phyloP scores from a whole-genome alignment of 2,329 filamentous ascomycete species.

The Ophiostoma ulmi region DNA sequence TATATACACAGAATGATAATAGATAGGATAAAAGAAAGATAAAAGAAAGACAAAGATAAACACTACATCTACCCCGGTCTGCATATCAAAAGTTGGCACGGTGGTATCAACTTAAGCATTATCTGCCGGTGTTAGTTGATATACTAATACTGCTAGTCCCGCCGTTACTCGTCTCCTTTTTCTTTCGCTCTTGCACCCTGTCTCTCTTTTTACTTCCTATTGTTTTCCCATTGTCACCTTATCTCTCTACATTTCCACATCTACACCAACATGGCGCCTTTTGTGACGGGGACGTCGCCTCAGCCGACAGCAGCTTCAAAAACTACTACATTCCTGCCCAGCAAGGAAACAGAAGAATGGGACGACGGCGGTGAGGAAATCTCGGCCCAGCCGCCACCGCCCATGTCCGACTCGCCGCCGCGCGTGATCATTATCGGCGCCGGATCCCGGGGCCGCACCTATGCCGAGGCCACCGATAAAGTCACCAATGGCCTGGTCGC shows the following conservation, averaged over 20 bases:
- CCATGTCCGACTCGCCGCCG: constrained; percentile 48
- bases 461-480: constrained; percentile 62
- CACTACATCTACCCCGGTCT: neutral
- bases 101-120: neutral
- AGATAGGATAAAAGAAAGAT: neutral
- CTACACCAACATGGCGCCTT: neutral
- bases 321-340: neutral
- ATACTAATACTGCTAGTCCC: constrained; percentile 4
- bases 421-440: constrained; percentile 77
- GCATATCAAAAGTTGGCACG: constrained; percentile 6
- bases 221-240: neutral
- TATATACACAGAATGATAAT: neutral
- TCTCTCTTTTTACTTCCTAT: neutral
- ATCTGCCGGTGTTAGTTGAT: neutral
- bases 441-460: constrained; percentile 70
- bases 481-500: constrained; percentile 64
- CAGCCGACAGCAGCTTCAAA: neutral
- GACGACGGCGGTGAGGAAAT: constrained; percentile 28
- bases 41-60: neutral
- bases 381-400: constrained; percentile 38
- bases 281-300: neutral
- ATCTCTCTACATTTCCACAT: neutral
- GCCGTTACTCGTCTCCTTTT: neutral
- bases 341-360: constrained; percentile 17
- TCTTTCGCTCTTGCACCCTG: neutral